A percentile compares a stretch with the other conserved stretches of the same genome.
These are phyloP conservation scores for Haplosporangium gracile DNA, from an alignment of 192 early-diverging fungal species.

Conservation along the genomic window DNA sequence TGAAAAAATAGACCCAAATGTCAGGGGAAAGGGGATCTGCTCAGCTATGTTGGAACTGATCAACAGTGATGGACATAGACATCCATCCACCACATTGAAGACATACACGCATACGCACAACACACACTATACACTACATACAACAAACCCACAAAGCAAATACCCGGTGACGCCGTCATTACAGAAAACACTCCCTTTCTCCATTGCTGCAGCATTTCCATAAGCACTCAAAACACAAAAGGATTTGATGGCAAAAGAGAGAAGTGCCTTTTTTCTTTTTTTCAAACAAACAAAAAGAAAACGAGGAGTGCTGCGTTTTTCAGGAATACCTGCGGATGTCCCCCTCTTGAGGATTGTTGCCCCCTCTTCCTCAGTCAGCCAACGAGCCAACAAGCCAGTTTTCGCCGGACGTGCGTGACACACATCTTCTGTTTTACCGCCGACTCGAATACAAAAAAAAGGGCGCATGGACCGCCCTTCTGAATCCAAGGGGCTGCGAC, in stretches of 20 bases:
- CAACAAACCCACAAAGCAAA: background rate
- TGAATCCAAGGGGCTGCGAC: constrained; percentile 19
- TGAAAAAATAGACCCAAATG: constrained; percentile 5
- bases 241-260: background rate
- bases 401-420: constrained; percentile 1
- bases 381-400: background rate
- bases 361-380: background rate
- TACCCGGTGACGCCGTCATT: background rate
- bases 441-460: background rate
- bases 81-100: background rate
- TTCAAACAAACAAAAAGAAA: background rate
- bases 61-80: background rate
- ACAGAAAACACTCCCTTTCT: background rate
- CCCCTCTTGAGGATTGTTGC: background rate
- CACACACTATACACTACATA: background rate
- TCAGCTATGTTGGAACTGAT: background rate
- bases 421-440: background rate
- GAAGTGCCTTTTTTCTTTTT: background rate
- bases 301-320: background rate
- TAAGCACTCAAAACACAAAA: background rate
- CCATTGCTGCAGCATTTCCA: background rate
- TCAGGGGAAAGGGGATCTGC: background rate
- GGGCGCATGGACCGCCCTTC: constrained; percentile 20
- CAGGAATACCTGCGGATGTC: background rate
- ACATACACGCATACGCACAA: background rate